Conservation (phyloP, 192 early-diverging fungal species). For the Linnemannia zychae region DNA sequence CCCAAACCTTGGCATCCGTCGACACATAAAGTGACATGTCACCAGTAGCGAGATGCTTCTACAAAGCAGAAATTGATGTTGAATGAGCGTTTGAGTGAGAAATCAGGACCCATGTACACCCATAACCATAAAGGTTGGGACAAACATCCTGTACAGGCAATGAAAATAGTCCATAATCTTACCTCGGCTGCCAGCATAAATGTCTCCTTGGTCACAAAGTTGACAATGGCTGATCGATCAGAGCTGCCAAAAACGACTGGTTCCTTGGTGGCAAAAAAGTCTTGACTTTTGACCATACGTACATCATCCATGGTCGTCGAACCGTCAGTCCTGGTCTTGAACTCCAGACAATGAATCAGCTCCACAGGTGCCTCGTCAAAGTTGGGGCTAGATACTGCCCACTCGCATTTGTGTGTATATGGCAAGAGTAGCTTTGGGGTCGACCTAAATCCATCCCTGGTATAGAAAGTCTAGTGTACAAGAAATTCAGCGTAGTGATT, state of each 20-base stretch:
- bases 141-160: not conserved
- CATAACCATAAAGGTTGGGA: not conserved
- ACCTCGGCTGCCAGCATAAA: slow-evolving; percentile 81
- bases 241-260: slow-evolving; percentile 70
- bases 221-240: slow-evolving; percentile 77
- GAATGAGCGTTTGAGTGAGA: not conserved
- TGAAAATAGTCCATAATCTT: slow-evolving; percentile 16
- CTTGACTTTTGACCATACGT: slow-evolving; percentile 79
- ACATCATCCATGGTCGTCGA: slow-evolving; percentile 51
- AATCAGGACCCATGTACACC: not conserved
- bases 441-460: slow-evolving; percentile 76
- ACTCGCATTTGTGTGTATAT: slow-evolving; percentile 77
- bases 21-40: slow-evolving; percentile 77
- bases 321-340: slow-evolving; percentile 28
- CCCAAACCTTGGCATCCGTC: slow-evolving; percentile 75
- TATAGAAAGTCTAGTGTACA: slow-evolving; percentile 66
- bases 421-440: slow-evolving; percentile 65
- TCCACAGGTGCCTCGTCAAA: slow-evolving; percentile 75
- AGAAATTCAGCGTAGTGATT: not conserved
- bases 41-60: slow-evolving; percentile 56
- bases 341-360: slow-evolving; percentile 80
- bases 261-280: slow-evolving; percentile 76
- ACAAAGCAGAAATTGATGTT: not conserved
- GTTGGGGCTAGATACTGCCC: slow-evolving; percentile 73
- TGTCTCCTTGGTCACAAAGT: slow-evolving; percentile 76